Evolutionary conservation across 139 green algal genomes (phyloP).

Genomic region (Parachlorella kessleri): DNA sequence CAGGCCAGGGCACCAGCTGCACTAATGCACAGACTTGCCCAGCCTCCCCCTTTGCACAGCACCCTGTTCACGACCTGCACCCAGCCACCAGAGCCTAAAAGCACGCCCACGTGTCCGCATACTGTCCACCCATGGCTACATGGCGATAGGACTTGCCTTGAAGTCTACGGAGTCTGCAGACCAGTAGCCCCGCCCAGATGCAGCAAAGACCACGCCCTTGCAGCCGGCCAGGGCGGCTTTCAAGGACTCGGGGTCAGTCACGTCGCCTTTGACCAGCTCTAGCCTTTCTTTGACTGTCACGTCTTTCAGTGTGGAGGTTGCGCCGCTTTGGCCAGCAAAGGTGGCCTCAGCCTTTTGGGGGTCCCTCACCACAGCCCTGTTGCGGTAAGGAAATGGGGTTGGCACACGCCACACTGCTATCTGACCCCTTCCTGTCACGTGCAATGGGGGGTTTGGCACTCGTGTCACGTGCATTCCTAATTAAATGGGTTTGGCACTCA

Average conservation of each 20-base stretch:
- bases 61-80: neutral
- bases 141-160: slow-evolving; percentile 20
- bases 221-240: slow-evolving; percentile 1
- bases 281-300: too few relatives aligned
- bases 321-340: too few relatives aligned
- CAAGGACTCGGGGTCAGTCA: slow-evolving; percentile 39
- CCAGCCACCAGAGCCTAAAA: neutral
- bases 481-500: too few relatives aligned
- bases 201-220: slow-evolving; percentile 58
- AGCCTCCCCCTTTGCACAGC: neutral
- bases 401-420: too few relatives aligned
- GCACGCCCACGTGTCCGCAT: too few relatives aligned
- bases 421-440: too few relatives aligned
- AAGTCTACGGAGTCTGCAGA: slow-evolving; percentile 53
- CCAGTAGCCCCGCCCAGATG: slow-evolving; percentile 53
- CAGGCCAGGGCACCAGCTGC: neutral
- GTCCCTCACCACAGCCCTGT: slow-evolving; percentile 41
- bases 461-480: too few relatives aligned
- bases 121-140: too few relatives aligned
- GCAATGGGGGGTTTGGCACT: too few relatives aligned
- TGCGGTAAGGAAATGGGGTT: too few relatives aligned
- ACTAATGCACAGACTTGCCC: neutral
- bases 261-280: slow-evolving; percentile 54
- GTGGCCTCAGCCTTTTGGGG: slow-evolving; percentile 31
- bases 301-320: too few relatives aligned